Evolutionary conservation across 768 basidiomycete genomes (phyloP), one percentile per base, ranked within the genome.

Genomic region (Tephrocybe sp.): DNA sequence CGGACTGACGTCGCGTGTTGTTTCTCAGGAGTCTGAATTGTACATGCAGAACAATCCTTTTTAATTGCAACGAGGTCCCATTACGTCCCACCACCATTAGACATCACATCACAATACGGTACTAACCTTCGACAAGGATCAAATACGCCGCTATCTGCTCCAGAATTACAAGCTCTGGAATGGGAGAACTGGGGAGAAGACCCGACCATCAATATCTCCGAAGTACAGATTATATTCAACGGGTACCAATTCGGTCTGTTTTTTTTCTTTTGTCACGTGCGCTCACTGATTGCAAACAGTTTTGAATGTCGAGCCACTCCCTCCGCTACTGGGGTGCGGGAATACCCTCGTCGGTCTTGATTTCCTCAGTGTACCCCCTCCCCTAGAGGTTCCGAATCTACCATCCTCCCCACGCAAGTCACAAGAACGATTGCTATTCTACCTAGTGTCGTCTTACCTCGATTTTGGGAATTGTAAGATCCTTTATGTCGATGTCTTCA

Each of bases 181-280:
- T 76, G 79, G 77, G 84, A 85, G 42, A 66, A 71, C 38, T 79
- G 79, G 67, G 78, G 81, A 4, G 85, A 87, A 61, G 84, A 87
- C 46, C 67, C 70, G 6, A 73, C 64, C 2, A 79, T 90, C 53
- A 79, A 85, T 30, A 55, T 89, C n/a, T 81, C 73, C 47, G 83
- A 86, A 65, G 73, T 86, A 9, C 73, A 73, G 24, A 60, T 88
- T 14, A 65, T 69, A 28, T 79, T 77, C 46, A 77, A 83, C 50
- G 73, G 76, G 28, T 28, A 53, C 28, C 48, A 55, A 5, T 72
- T 79, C 52, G 67, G 83, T 84, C 68, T 54, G 77, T 53, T 42
- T 23, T 12, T 24, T 42, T 21, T 34, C 21, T 23, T 48, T n/a
- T n/a, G n/a, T n/a, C 20, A 38, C 21, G 17, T 40, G 23, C 45